A percentile compares a stretch with the other conserved stretches of the same genome.
Evolutionary conservation across 352 stramenopile species (phyloP).

Genomic region (Blastocystis sp.): DNA sequence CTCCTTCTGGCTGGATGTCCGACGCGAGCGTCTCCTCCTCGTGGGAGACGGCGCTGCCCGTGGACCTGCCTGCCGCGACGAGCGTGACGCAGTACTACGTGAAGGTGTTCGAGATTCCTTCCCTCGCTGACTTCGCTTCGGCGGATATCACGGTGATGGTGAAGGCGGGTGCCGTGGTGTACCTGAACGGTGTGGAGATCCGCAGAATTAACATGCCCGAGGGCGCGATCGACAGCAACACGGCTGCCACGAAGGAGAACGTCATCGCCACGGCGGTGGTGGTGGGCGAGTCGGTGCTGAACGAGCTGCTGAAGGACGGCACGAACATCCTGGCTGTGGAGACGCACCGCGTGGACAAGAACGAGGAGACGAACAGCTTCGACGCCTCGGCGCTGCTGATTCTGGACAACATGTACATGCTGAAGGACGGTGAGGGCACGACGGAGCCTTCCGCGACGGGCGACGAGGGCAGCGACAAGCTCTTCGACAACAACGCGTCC

Average conservation of each 20-base stretch:
- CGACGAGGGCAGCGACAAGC: conserved; percentile 10
- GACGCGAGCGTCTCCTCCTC: not conserved
- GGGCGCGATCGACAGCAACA: not conserved
- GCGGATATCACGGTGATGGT: conserved; percentile 41
- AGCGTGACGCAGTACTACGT: conserved; percentile 69
- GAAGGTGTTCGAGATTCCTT: not conserved
- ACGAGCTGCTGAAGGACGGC: not conserved
- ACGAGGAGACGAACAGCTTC: conserved; percentile 39
- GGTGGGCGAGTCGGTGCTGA: conserved; percentile 8
- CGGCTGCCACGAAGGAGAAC: not conserved
- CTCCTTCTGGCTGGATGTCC: conserved; percentile 24
- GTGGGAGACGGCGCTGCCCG: conserved; percentile 20
- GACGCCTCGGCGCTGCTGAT: conserved; percentile 42
- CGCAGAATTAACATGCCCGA: conserved; percentile 44
- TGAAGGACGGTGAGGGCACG: not conserved
- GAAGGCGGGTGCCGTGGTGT: conserved; percentile 59
- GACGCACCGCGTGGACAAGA: conserved; percentile 22
- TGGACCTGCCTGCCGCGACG: conserved; percentile 16
- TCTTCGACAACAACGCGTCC: not conserved
- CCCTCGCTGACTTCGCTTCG: not conserved
- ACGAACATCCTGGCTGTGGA: conserved; percentile 64
- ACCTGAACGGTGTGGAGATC: conserved; percentile 66
- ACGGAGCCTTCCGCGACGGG: not conserved
- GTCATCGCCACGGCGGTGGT: not conserved
- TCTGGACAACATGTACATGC: conserved; percentile 69